A percentile compares a stretch with the other conserved stretches of the same genome.
These are phyloP conservation scores for Pichia inconspicua DNA, from an alignment of 1,139 yeast species.

Conservation along the genomic window DNA sequence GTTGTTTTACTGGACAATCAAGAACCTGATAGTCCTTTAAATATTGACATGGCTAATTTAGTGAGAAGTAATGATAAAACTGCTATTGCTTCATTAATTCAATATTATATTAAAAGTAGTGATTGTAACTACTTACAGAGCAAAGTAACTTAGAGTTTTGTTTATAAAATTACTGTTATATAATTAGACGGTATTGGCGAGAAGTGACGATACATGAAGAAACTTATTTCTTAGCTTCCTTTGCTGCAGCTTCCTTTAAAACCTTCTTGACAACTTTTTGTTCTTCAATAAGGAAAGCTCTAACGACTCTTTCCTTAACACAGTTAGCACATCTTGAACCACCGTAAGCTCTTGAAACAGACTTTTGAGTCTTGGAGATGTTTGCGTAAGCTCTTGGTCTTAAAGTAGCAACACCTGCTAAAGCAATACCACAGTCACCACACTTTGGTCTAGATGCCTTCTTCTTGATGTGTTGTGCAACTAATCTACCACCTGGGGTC, in stretches of 20 bases:
- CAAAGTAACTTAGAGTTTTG: neutral
- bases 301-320: conserved; percentile 96
- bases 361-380: conserved; percentile 92
- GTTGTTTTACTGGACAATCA: conserved; percentile 64
- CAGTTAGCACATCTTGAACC: conserved; percentile 98
- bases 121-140: too few species aligned
- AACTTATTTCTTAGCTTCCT: conserved; percentile 54
- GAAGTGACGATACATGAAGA: neutral
- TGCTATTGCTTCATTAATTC: conserved; percentile 56
- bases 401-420: conserved; percentile 87
- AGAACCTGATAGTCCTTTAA: conserved; percentile 80
- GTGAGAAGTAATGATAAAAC: conserved; percentile 47
- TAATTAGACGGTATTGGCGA: neutral
- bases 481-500: conserved; percentile 99
- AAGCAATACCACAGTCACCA: conserved; percentile 94
- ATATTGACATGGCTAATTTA: conserved; percentile 79
- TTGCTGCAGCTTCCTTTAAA: conserved; percentile 87
- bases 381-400: conserved; percentile 98
- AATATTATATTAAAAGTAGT: conserved; percentile 38
- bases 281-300: conserved; percentile 99
- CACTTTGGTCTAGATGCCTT: conserved; percentile 93
- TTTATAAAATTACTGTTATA: neutral
- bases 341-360: conserved; percentile 99
- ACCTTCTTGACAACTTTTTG: conserved; percentile 99
- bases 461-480: conserved; percentile 97